Evolutionary conservation across 768 basidiomycete species (phyloP).

Genomic region (Suillus cothurnatus): DNA sequence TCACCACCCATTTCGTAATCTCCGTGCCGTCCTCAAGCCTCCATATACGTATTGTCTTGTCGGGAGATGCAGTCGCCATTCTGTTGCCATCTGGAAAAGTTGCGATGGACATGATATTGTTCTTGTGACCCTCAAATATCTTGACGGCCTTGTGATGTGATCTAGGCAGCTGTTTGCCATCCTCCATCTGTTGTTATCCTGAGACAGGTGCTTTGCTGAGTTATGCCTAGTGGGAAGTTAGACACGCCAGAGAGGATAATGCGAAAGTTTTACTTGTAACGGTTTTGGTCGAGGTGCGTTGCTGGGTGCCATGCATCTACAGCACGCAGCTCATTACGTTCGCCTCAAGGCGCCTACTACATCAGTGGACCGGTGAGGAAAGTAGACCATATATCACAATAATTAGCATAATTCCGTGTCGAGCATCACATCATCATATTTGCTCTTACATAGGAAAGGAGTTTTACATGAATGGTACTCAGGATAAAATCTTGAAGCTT

Average conservation of each 20-base stretch:
- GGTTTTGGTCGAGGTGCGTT: background rate
- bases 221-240: background rate
- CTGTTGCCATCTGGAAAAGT: background rate
- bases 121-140: background rate
- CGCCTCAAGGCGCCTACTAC: too few species aligned
- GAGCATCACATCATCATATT: too few species aligned
- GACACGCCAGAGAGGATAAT: background rate
- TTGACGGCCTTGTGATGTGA: background rate
- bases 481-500: too few species aligned
- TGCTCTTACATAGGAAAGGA: too few species aligned
- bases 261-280: background rate
- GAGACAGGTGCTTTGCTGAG: background rate
- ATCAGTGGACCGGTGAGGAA: too few species aligned
- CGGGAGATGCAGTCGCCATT: background rate
- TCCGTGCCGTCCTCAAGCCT: background rate
- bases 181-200: background rate
- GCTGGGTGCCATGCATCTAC: background rate
- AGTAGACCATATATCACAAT: too few species aligned
- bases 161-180: background rate
- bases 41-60: background rate
- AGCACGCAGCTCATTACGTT: background rate
- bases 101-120: background rate
- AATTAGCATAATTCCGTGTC: too few species aligned
- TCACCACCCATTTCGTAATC: background rate
- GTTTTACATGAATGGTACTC: too few species aligned